A percentile compares a stretch with the other conserved stretches of the same genome.
These are phyloP conservation scores for Bremia lactucae DNA, from an alignment of 352 stramenopile species.

Conservation along the genomic window DNA sequence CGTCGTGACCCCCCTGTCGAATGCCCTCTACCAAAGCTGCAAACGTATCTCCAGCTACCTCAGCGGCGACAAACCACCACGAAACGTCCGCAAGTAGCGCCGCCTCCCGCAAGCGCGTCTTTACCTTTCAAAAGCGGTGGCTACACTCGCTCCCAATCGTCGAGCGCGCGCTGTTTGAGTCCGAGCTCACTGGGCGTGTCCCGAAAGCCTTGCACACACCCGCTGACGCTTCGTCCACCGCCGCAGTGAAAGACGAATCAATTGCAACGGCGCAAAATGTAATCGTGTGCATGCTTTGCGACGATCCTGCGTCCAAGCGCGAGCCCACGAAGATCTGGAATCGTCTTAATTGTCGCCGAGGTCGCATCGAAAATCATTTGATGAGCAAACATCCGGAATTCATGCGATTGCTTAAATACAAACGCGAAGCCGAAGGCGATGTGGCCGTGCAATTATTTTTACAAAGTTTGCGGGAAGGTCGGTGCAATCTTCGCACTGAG, in stretches of 20 bases:
- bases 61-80: slow-evolving; percentile 2
- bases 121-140: slow-evolving; percentile 76
- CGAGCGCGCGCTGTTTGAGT: slow-evolving; percentile 46
- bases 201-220: slow-evolving; percentile 11
- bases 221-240: slow-evolving; percentile 1
- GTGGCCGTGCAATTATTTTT: slow-evolving; percentile 66
- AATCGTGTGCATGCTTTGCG: slow-evolving; percentile 71
- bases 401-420: slow-evolving; percentile 69
- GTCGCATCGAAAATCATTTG: slow-evolving; percentile 70
- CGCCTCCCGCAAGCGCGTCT: slow-evolving; percentile 50
- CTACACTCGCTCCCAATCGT: slow-evolving; percentile 70
- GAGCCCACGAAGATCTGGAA: slow-evolving; percentile 66
- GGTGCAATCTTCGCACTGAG: slow-evolving; percentile 57
- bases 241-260: slow-evolving; percentile 1
- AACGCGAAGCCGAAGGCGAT: slow-evolving; percentile 60
- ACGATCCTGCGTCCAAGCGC: slow-evolving; percentile 44
- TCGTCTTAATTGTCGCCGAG: slow-evolving; percentile 58
- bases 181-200: slow-evolving; percentile 18
- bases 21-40: slow-evolving; percentile 1
- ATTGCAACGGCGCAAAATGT: slow-evolving; percentile 29
- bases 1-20: no score
- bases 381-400: slow-evolving; percentile 76
- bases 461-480: slow-evolving; percentile 59
- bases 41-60: neutral
- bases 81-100: neutral